Evolutionary conservation across 441 rosid species (phyloP).

Genomic region (Melastoma candidum): DNA sequence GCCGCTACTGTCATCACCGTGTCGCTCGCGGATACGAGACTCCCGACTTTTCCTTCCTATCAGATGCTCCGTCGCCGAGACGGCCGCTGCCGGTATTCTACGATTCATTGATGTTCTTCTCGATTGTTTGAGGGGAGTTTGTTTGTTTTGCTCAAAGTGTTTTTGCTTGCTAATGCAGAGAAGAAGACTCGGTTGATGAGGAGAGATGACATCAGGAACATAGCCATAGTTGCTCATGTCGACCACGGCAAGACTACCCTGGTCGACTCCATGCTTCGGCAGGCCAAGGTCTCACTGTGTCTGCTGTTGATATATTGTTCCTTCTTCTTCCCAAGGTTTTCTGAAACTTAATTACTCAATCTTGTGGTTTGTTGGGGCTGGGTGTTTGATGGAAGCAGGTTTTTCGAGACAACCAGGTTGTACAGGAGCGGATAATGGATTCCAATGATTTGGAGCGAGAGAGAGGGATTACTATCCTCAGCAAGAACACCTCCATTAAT

Average conservation of each 20-base stretch:
- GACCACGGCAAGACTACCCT: slow-evolving; percentile 98
- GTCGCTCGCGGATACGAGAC: no score
- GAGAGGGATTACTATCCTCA: slow-evolving; percentile 93
- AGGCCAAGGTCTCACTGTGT: slow-evolving; percentile 54
- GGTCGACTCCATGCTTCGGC: slow-evolving; percentile 93
- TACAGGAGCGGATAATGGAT: slow-evolving; percentile 96
- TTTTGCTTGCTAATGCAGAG: slow-evolving; percentile 23
- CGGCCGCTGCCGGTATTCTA: slow-evolving; percentile 39
- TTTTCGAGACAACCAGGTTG: slow-evolving; percentile 80
- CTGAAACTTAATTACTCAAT: no score
- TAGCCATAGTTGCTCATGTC: slow-evolving; percentile 95
- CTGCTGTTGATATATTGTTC: background rate
- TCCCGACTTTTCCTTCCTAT: slow-evolving; percentile 24
- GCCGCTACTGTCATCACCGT: no score
- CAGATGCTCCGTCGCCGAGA: slow-evolving; percentile 62
- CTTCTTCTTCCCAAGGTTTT: no score
- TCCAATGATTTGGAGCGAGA: slow-evolving; percentile 95
- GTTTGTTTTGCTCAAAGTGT: background rate
- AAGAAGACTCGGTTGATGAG: slow-evolving; percentile 56
- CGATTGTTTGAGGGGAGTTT: background rate
- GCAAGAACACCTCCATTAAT: slow-evolving; percentile 91
- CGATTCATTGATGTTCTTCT: background rate
- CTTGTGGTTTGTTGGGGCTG: background rate
- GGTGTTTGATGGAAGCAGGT: slow-evolving; percentile 39
- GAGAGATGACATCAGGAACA: slow-evolving; percentile 77